Base-by-base conservation (phyloP, 2,329 filamentous ascomycete genomes). In the Bertia moriformis region DNA sequence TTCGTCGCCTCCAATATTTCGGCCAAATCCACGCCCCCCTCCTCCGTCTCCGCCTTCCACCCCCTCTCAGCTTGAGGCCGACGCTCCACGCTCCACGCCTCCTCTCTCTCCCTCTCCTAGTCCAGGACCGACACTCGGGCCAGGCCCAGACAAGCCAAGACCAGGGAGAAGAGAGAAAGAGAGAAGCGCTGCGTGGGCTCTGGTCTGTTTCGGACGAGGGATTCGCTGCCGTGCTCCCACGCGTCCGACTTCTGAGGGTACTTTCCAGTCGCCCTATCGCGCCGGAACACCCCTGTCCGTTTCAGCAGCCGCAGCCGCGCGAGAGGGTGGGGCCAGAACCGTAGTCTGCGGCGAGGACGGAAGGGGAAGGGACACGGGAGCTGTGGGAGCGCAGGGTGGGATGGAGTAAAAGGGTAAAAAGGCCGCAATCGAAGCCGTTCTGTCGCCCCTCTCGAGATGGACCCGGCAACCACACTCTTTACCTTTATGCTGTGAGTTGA, bases 401-500 rank as follows among this genome's bases (percentile, higher is more conserved):
- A n/a, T n/a, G n/a, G n/a, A n/a, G n/a, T n/a, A n/a, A n/a, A n/a
- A n/a, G n/a, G n/a, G n/a, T 27, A 27, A 27, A 27, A 27, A 27
- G 22, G 7, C 22, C 22, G 7, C 22, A n/a, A n/a, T n/a, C n/a
- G 22, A 7, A 27, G n/a, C 22, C 22, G 7, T 27, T 27, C 22
- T n/a, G n/a, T 27, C 22, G 22, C 22, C 22, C 22, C n/a, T n/a
- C 7, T 40, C 44, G 48, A 39, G 52, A 73, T 75, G 71, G 70
- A 75, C 56, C 71, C 71, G 39, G 65, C 65, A 32, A 80, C 76
- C 17, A 78, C 78, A 42, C 71, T 83, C 47, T 69, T 80, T 53
- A 80, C 78, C 43, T 82, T 83, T 55, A 67, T 76, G 59, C 58
- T 79, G 75, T 79, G 63, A 72, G 73, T 75, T 41, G 40, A 15